A percentile compares a stretch with the other conserved stretches of the same genome.
phyloP scores from a whole-genome alignment of 2,329 filamentous ascomycete genomes.

The Penicillium freii region DNA sequence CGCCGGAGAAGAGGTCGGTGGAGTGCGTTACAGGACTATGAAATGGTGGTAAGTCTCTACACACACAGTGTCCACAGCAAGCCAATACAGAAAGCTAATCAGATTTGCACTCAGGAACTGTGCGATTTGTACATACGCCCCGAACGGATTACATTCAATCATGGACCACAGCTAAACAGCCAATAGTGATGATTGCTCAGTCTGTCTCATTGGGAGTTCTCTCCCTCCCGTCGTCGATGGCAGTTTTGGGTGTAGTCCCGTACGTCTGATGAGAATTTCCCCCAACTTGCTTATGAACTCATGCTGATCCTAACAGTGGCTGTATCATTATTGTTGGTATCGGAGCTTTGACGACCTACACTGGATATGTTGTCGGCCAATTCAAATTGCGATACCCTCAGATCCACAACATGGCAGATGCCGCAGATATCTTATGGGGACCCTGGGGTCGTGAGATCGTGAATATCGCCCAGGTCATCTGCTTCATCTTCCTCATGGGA shows the following conservation, averaged over 20 bases:
- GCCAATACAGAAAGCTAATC: slow-evolving; percentile 1
- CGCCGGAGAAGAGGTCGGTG: slow-evolving; percentile 35
- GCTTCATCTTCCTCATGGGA: slow-evolving; percentile 66
- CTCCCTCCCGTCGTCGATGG: slow-evolving; percentile 53
- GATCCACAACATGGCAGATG: slow-evolving; percentile 66
- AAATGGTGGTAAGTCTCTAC: slow-evolving; percentile 39
- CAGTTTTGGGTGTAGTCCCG: slow-evolving; percentile 53
- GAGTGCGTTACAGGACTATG: slow-evolving; percentile 51
- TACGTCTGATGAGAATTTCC: slow-evolving; percentile 20
- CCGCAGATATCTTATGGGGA: slow-evolving; percentile 62
- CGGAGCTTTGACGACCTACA: slow-evolving; percentile 57
- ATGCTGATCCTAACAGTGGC: background rate
- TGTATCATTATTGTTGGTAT: slow-evolving; percentile 52
- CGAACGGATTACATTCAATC: background rate
- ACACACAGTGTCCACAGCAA: background rate
- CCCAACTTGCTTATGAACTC: too few relatives aligned
- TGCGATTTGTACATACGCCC: slow-evolving; percentile 35
- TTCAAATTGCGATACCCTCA: slow-evolving; percentile 58
- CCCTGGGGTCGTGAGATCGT: slow-evolving; percentile 60
- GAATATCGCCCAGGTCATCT: slow-evolving; percentile 59
- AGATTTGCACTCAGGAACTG: slow-evolving; percentile 33
- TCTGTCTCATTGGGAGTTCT: slow-evolving; percentile 58
- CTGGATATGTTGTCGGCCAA: slow-evolving; percentile 58
- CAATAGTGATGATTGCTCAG: slow-evolving; percentile 55
- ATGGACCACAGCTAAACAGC: background rate